A percentile compares a stretch with the other conserved stretches of the same genome.
Conservation (phyloP, 331 rosid genomes). For the Saraca asoca region DNA sequence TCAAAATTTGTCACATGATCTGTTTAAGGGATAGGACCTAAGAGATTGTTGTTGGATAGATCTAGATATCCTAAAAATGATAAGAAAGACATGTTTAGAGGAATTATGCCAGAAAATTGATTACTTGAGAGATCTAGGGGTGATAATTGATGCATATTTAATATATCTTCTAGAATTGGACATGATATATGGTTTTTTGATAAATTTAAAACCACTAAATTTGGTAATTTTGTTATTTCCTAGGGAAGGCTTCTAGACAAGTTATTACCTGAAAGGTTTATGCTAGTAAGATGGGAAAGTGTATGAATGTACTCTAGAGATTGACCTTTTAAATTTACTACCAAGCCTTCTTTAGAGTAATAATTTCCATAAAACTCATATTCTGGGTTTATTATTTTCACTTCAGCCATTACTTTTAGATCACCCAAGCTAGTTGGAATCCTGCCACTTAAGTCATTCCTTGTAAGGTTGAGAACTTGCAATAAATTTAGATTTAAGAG, state of each 20-base stretch:
- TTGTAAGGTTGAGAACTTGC: slow-evolving; percentile 51
- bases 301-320: slow-evolving; percentile 21
- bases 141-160: slow-evolving; percentile 39
- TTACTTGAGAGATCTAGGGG: slow-evolving; percentile 60
- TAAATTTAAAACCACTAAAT: slow-evolving; percentile 43
- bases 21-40: slow-evolving; percentile 48
- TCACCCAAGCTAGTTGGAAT: slow-evolving; percentile 39
- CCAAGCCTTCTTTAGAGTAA: slow-evolving; percentile 42
- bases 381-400: neutral
- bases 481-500: slow-evolving; percentile 43
- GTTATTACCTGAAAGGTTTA: slow-evolving; percentile 54
- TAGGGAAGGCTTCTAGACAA: slow-evolving; percentile 39
- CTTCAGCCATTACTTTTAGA: slow-evolving; percentile 40
- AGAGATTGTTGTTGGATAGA: slow-evolving; percentile 45
- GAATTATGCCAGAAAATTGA: slow-evolving; percentile 44
- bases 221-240: slow-evolving; percentile 41
- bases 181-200: slow-evolving; percentile 49
- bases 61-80: slow-evolving; percentile 46
- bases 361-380: slow-evolving; percentile 25
- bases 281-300: slow-evolving; percentile 46
- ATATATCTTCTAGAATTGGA: slow-evolving; percentile 37
- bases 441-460: slow-evolving; percentile 34
- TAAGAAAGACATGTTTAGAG: slow-evolving; percentile 44
- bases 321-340: slow-evolving; percentile 32
- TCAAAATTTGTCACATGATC: slow-evolving; percentile 43